Evolutionary conservation across 1,284 basidiomycete genomes (phyloP).

Genomic region (Anthracocystis panici-leucophaei): DNA sequence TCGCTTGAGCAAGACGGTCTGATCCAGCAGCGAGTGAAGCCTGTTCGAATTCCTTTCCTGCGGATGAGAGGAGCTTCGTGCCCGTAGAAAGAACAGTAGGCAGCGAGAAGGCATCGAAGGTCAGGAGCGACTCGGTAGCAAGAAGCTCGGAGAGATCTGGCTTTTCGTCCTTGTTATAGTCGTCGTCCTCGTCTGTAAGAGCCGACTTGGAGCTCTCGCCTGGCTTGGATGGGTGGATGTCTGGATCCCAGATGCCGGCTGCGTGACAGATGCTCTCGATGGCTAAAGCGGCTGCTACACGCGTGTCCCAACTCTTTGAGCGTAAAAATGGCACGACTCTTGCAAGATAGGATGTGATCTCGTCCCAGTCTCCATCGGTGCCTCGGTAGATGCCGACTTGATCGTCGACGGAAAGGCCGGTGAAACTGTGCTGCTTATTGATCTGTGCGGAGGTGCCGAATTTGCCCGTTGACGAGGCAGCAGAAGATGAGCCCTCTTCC

Average conservation of each 20-base stretch:
- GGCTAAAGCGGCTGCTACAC: constrained; percentile 84
- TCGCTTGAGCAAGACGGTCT: constrained; percentile 81
- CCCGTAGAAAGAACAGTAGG: constrained; percentile 80
- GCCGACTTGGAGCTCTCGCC: constrained; percentile 44
- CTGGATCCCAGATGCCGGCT: constrained; percentile 80
- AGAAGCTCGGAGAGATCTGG: constrained; percentile 30
- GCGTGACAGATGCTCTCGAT: constrained; percentile 86
- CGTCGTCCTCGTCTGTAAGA: constrained; percentile 18
- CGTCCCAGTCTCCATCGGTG: constrained; percentile 80
- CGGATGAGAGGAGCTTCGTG: constrained; percentile 83
- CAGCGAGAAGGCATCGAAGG: constrained; percentile 74
- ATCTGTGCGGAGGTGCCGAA: constrained; percentile 50
- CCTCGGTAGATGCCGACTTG: constrained; percentile 58
- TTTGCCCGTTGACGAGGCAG: constrained; percentile 21
- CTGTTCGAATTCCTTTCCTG: constrained; percentile 82
- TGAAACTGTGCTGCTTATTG: constrained; percentile 41
- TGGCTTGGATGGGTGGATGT: constrained; percentile 41
- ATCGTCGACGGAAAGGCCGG: constrained; percentile 30
- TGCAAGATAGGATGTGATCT: constrained; percentile 62
- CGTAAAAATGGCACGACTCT: constrained; percentile 88
- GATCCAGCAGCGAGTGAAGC: constrained; percentile 61
- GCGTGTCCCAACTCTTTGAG: constrained; percentile 87
- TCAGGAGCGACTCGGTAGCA: constrained; percentile 43
- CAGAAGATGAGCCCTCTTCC: constrained; percentile 19
- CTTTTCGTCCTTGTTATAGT: constrained; percentile 32